These are phyloP conservation scores for Penicillium occitanis DNA, from an alignment of 2,329 filamentous ascomycete species.

Conservation along the genomic window DNA sequence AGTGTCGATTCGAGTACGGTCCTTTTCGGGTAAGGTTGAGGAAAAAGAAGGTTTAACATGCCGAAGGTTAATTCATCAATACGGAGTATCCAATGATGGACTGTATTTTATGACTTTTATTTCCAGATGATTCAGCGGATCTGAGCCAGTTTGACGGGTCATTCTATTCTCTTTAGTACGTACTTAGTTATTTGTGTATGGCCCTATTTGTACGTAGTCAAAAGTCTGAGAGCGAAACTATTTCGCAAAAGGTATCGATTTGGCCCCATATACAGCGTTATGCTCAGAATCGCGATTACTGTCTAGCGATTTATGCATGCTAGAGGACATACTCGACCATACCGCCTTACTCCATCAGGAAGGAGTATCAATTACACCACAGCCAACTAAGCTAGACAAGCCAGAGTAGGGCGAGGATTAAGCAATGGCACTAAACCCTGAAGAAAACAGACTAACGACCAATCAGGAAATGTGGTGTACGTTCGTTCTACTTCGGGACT, in stretches of 20 bases:
- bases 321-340: not conserved
- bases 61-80: constrained; percentile 9
- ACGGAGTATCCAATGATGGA: not conserved
- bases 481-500: not conserved
- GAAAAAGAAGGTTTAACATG: constrained; percentile 8
- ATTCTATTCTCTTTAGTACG: not conserved
- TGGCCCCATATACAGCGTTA: not conserved
- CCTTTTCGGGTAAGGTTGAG: constrained; percentile 15
- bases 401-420: not conserved
- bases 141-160: constrained; percentile 22
- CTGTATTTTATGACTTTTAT: not conserved
- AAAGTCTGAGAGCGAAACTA: not conserved
- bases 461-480: not conserved
- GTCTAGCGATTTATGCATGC: not conserved
- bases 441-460: not conserved
- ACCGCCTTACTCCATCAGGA: not conserved
- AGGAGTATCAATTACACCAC: not conserved
- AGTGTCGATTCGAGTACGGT: constrained; percentile 12
- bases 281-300: not conserved
- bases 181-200: not conserved
- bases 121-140: not conserved
- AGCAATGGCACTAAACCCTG: constrained; percentile 8
- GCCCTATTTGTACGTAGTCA: not conserved
- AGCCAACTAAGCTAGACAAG: not conserved
- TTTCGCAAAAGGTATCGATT: not conserved